Base-by-base conservation (phyloP, 2,329 filamentous ascomycete genomes). In the Knoxdaviesia proteae region DNA sequence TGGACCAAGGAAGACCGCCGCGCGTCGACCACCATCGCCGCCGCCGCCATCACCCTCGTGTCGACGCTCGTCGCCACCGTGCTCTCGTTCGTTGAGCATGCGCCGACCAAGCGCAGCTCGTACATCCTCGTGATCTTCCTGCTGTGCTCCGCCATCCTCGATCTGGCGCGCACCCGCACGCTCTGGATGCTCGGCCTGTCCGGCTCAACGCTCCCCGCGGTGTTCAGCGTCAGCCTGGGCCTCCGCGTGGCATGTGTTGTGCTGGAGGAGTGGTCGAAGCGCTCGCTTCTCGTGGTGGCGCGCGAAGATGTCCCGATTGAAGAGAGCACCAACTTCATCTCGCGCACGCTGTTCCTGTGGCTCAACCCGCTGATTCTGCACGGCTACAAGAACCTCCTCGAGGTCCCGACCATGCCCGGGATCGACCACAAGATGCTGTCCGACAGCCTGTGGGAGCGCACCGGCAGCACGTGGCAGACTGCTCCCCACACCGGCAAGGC, bases 141-240 rank as follows among this genome's bases (percentile, higher is more conserved):
- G 4, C 47, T 61, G 7, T 35, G 67, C 3, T 62, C 61, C 1
- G 47, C 64, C 0, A 48, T 69, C 1, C 55, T 68, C 30, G 67
- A 70, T 35, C 49, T 58, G 3, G 56, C 57, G 0, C 61, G 62
- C 45, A 52, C 54, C 0, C 55, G 67, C 6, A 68, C 65, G 0
- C 46, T 62, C 3, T 68, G 61, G 56, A 53, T 68, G 33, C 46
- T 52, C 38, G 34, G 38, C 6, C 49, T 39, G 6, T 40, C 44
- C 5, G 32, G 42, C 3, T 45, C 47, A 7, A 37, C 35, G 9
- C 46, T 52, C 5, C 56, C 51, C 30, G 51, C 56, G 0, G 57
- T 47, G 1, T 20, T 61, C 39, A 67, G 65, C 42, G 45, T 55
- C 0, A 36, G 52, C 0, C 48, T 67, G 0, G 49, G 62, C 4